These are phyloP conservation scores for Penicillium decumbens DNA, from an alignment of 2,329 filamentous ascomycete species.

Conservation along the genomic window DNA sequence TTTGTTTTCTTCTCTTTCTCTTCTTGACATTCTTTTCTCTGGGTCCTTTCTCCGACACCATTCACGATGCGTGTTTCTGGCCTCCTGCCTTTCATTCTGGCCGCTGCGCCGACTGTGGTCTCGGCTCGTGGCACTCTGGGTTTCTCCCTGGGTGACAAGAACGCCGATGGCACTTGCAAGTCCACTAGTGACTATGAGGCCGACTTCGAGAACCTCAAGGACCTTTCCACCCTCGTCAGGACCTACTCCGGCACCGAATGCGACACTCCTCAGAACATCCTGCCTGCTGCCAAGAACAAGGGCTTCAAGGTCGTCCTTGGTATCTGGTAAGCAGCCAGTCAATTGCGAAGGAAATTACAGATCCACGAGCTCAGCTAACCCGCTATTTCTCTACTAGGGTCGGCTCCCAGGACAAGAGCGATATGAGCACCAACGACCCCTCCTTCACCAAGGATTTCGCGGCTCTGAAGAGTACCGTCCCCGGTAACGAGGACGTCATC, in stretches of 20 bases:
- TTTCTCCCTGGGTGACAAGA: conserved; percentile 64
- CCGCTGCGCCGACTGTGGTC: conserved; percentile 46
- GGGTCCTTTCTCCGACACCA: background rate
- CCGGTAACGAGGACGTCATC: conserved; percentile 53
- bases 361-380: background rate
- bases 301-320: conserved; percentile 65
- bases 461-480: conserved; percentile 48
- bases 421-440: conserved; percentile 41
- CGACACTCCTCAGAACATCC: conserved; percentile 57
- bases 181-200: conserved; percentile 56
- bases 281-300: conserved; percentile 62
- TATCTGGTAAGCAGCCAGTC: conserved; percentile 53
- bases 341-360: background rate
- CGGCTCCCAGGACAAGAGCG: conserved; percentile 13
- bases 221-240: conserved; percentile 55
- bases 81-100: conserved; percentile 40
- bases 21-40: conserved; percentile 1
- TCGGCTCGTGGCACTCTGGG: conserved; percentile 56
- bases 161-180: conserved; percentile 60
- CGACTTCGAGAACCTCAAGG: conserved; percentile 60
- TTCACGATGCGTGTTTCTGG: conserved; percentile 45
- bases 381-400: conserved; percentile 12
- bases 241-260: conserved; percentile 65
- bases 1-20: background rate
- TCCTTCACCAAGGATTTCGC: conserved; percentile 59